Conservation (phyloP, 352 stramenopile species). For the Globisporangium acanthophoron region DNA sequence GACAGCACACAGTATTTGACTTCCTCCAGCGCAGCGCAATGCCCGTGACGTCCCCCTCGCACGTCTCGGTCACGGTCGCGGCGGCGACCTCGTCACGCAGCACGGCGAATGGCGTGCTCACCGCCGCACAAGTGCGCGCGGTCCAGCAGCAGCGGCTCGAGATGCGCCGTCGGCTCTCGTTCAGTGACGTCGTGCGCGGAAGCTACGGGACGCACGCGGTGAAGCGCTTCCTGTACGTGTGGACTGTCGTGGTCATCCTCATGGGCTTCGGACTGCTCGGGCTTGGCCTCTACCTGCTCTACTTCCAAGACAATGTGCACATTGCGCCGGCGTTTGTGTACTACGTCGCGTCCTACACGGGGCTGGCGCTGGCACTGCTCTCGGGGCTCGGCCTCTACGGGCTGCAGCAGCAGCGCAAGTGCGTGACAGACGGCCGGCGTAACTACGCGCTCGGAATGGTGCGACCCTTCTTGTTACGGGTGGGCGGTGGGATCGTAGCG, state of each 20-base stretch:
- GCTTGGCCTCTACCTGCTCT: slow-evolving; percentile 55
- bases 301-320: slow-evolving; percentile 51
- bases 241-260: slow-evolving; percentile 45
- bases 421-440: slow-evolving; percentile 41
- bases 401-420: slow-evolving; percentile 40
- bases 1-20: no score
- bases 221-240: slow-evolving; percentile 48
- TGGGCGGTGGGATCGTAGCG: no score
- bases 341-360: slow-evolving; percentile 44
- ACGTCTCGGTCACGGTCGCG: slow-evolving; percentile 3
- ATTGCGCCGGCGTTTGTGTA: slow-evolving; percentile 45
- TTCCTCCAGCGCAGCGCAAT: neutral
- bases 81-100: neutral
- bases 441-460: slow-evolving; percentile 60
- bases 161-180: slow-evolving; percentile 25
- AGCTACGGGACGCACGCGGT: slow-evolving; percentile 22
- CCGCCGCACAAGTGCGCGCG: slow-evolving; percentile 17
- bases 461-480: slow-evolving; percentile 2
- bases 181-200: slow-evolving; percentile 29
- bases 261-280: slow-evolving; percentile 39
- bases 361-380: slow-evolving; percentile 33
- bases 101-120: slow-evolving; percentile 5
- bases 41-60: neutral
- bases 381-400: slow-evolving; percentile 41
- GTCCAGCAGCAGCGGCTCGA: slow-evolving; percentile 27